A percentile compares a stretch with the other conserved stretches of the same genome.
phyloP scores from a whole-genome alignment of 768 basidiomycete species.

The Leccinellum albellum region DNA sequence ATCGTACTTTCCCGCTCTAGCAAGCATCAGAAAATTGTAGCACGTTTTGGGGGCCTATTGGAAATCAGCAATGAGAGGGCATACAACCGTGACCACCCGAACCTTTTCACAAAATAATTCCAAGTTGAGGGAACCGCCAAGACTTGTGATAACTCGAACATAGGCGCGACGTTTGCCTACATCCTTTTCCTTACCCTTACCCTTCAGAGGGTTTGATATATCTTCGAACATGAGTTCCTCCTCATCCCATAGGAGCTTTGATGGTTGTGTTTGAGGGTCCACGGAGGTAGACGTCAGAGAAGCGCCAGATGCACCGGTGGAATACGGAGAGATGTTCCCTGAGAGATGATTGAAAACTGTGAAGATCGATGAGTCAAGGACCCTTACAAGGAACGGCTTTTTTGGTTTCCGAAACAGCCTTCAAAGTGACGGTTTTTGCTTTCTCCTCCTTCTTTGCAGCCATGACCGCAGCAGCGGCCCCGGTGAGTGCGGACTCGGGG shows the following conservation, averaged over 20 bases:
- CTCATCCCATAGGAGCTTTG: constrained; percentile 95
- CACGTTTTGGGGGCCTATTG: constrained; percentile 92
- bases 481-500: constrained; percentile 45
- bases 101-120: constrained; percentile 91
- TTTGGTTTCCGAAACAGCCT: constrained; percentile 42
- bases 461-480: constrained; percentile 26
- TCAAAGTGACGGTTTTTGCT: constrained; percentile 27
- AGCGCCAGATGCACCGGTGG: constrained; percentile 85
- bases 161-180: constrained; percentile 89
- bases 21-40: constrained; percentile 96
- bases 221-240: constrained; percentile 99
- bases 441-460: constrained; percentile 34
- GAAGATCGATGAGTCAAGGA: not conserved
- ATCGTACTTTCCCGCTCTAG: constrained; percentile 86
- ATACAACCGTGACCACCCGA: not conserved
- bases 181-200: constrained; percentile 92
- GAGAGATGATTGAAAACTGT: constrained; percentile 2
- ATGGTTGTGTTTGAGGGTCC: constrained; percentile 61
- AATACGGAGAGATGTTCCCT: constrained; percentile 94
- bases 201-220: constrained; percentile 72
- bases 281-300: constrained; percentile 92
- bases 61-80: not conserved
- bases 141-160: constrained; percentile 90
- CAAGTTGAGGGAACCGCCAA: constrained; percentile 83
- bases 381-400: constrained; percentile 63